Percentiles rank a stretch among this genome's conserved stretches.
These are phyloP conservation scores for Leccinum holopus DNA, from an alignment of 1,284 basidiomycete genomes.

Conservation along the genomic window DNA sequence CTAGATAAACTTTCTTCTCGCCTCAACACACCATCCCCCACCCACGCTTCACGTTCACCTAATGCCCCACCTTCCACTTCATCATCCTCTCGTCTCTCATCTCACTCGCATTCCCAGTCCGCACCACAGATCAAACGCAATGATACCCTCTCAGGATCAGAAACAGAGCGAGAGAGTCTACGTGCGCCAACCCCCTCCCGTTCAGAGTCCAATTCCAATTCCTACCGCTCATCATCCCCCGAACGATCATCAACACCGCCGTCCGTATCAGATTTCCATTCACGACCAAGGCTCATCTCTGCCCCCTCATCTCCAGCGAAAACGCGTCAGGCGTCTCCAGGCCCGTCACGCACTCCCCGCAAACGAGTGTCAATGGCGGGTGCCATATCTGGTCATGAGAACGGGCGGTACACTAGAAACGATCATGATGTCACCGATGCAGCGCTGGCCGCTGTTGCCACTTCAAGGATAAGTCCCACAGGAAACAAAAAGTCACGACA, in stretches of 20 bases:
- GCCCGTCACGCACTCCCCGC: constrained; percentile 41
- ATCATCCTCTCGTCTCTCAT: constrained; percentile 34
- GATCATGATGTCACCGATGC: constrained; percentile 48
- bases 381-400: constrained; percentile 28
- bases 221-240: constrained; percentile 41
- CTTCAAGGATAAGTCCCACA: constrained; percentile 47
- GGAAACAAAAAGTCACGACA: constrained; percentile 48
- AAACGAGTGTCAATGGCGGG: constrained; percentile 44
- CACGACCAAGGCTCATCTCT: constrained; percentile 48
- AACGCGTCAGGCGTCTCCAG: constrained; percentile 39
- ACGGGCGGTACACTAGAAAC: constrained; percentile 24
- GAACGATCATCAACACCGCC: constrained; percentile 43
- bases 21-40: constrained; percentile 43
- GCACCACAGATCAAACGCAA: constrained; percentile 22
- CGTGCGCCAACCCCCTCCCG: constrained; percentile 34
- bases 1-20: constrained; percentile 65
- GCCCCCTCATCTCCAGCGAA: constrained; percentile 56
- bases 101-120: constrained; percentile 29
- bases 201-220: constrained; percentile 35
- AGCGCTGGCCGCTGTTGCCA: constrained; percentile 62
- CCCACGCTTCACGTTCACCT: constrained; percentile 37
- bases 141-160: constrained; percentile 64
- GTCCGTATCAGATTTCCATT: constrained; percentile 19
- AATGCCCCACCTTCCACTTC: constrained; percentile 33
- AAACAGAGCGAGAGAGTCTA: constrained; percentile 68